Conservation (phyloP, 441 rosid genomes). For the Corymbia citriodora region DNA sequence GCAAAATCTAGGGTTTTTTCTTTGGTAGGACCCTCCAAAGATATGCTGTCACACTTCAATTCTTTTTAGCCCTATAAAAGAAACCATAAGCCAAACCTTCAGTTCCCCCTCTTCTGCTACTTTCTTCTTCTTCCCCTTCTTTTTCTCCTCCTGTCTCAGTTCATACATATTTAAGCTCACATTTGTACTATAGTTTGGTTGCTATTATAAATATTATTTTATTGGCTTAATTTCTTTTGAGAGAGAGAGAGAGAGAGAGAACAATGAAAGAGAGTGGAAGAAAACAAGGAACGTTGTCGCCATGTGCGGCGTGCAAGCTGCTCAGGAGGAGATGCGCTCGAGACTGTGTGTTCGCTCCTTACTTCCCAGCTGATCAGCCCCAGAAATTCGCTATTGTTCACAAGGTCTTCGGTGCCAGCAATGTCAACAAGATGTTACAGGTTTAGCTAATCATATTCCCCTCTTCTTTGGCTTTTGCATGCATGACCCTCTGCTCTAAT, state of each 20-base stretch:
- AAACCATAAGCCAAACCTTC: constrained; percentile 9
- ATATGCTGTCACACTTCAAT: constrained; percentile 31
- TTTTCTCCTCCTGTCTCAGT: not conserved
- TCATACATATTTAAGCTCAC: not conserved
- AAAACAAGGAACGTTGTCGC: constrained; percentile 39
- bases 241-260: constrained; percentile 44
- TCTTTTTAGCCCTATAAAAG: not conserved
- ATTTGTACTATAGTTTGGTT: not conserved
- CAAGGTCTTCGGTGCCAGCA: constrained; percentile 90
- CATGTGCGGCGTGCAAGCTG: constrained; percentile 92
- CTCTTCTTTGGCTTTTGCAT: not conserved
- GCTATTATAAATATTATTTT: not conserved
- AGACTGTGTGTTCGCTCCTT: constrained; percentile 82
- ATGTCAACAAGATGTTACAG: constrained; percentile 90
- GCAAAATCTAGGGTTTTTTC: constrained; percentile 43
- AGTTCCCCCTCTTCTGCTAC: not conserved
- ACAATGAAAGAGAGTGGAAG: not conserved
- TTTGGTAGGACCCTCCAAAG: constrained; percentile 45
- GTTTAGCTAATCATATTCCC: constrained; percentile 15
- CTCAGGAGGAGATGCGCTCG: constrained; percentile 76
- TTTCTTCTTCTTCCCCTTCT: not conserved
- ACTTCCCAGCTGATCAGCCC: constrained; percentile 85
- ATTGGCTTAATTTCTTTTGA: not conserved
- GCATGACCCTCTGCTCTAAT: not conserved
- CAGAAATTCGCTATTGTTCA: constrained; percentile 86